Percentiles rank a stretch among this genome's conserved stretches.
Evolutionary conservation across 257 asterid species (phyloP).

Genomic region (Vinca minor): DNA sequence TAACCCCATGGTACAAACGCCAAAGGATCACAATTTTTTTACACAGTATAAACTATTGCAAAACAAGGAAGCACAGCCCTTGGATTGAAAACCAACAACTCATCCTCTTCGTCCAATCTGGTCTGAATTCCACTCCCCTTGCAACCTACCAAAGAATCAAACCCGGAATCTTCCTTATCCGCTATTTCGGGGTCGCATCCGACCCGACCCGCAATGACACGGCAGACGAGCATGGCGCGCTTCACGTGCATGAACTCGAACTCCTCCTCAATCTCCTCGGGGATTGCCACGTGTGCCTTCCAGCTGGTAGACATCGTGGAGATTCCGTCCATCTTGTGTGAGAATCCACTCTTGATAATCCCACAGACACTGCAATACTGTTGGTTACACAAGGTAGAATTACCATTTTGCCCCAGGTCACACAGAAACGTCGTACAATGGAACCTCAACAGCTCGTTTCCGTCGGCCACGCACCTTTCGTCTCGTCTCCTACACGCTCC

Average conservation of each 20-base stretch:
- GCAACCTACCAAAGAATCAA: constrained; percentile 58
- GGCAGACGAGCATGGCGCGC: constrained; percentile 66
- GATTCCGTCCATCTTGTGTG: constrained; percentile 73
- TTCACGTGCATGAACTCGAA: constrained; percentile 71
- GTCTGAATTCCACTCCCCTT: constrained; percentile 23
- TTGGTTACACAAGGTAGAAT: constrained; percentile 40
- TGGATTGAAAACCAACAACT: constrained; percentile 64
- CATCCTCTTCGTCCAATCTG: constrained; percentile 52
- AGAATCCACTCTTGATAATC: constrained; percentile 60
- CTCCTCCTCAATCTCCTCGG: constrained; percentile 75
- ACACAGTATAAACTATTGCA: constrained; percentile 61
- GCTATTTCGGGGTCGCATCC: constrained; percentile 37
- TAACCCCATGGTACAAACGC: constrained; percentile 2
- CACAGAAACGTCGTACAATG: constrained; percentile 69
- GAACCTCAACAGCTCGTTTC: constrained; percentile 72
- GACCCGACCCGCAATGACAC: constrained; percentile 85
- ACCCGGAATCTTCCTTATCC: constrained; percentile 45
- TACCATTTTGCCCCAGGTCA: constrained; percentile 38
- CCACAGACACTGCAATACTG: constrained; percentile 72
- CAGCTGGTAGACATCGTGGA: constrained; percentile 60
- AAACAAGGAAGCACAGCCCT: constrained; percentile 95
- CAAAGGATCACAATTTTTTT: constrained; percentile 13
- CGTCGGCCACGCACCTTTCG: constrained; percentile 75
- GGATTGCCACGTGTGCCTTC: constrained; percentile 68
- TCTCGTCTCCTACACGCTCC: constrained; percentile 21